A percentile compares a stretch with the other conserved stretches of the same genome.
These are phyloP conservation scores for Penicillium desertorum DNA, from an alignment of 495 filamentous ascomycete genomes.

Conservation along the genomic window DNA sequence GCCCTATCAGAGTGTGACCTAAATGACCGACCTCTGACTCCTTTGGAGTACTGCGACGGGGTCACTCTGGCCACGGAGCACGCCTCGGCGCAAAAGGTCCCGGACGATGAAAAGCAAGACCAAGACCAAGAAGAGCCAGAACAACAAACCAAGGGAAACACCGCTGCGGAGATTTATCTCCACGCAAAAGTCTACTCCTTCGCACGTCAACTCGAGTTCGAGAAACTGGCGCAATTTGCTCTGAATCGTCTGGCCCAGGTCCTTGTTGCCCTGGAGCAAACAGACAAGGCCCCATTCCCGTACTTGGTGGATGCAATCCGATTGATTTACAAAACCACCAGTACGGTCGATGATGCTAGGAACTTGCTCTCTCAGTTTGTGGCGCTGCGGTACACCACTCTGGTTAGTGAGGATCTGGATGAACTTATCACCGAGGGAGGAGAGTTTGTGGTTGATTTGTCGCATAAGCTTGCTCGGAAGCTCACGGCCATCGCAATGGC, in stretches of 20 bases:
- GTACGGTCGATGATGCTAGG: neutral
- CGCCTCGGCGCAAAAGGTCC: neutral
- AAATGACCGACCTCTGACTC: constrained; percentile 3
- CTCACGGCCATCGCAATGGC: neutral
- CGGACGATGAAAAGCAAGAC: neutral
- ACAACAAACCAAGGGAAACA: neutral
- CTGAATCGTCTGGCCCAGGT: constrained; percentile 6
- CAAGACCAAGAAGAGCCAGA: neutral
- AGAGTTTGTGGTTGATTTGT: constrained; percentile 14
- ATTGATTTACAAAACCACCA: constrained; percentile 7
- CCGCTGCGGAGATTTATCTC: neutral
- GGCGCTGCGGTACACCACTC: constrained; percentile 1
- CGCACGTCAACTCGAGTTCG: neutral
- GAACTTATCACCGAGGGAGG: constrained; percentile 8
- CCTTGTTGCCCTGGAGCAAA: neutral
- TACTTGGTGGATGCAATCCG: constrained; percentile 11
- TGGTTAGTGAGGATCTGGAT: constrained; percentile 1
- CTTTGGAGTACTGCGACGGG: neutral
- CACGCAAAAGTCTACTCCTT: constrained; percentile 16
- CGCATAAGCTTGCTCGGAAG: constrained; percentile 9
- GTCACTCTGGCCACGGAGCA: neutral
- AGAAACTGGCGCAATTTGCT: neutral
- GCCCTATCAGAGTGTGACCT: neutral
- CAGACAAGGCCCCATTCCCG: neutral
- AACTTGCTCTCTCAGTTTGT: constrained; percentile 13